These are phyloP conservation scores for Nepenthes mirabilis DNA, from an alignment of 148 eudicot species.

Conservation along the genomic window DNA sequence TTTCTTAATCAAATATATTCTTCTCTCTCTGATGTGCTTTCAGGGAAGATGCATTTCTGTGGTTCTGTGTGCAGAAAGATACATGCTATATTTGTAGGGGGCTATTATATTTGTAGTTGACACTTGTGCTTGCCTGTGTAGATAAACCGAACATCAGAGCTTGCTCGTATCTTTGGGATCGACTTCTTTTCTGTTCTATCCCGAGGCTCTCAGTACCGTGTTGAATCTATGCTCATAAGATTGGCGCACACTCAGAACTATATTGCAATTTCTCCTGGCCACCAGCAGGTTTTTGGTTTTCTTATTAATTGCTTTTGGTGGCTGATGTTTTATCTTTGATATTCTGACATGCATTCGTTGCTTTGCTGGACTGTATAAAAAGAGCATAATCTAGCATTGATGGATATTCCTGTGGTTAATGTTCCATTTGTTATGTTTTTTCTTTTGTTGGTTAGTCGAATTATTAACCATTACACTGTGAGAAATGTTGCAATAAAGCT, in stretches of 20 bases:
- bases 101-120: conserved; percentile 1
- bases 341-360: too few species aligned
- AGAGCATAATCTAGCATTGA: too few species aligned
- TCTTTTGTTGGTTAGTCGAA: too few species aligned
- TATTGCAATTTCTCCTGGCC: conserved; percentile 83
- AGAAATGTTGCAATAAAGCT: too few species aligned
- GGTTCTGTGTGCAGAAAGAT: not conserved
- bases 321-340: not conserved
- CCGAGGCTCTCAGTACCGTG: conserved; percentile 98
- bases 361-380: too few species aligned
- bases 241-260: conserved; percentile 86
- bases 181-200: conserved; percentile 95
- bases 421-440: too few species aligned
- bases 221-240: conserved; percentile 90
- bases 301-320: not conserved
- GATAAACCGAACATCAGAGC: conserved; percentile 94
- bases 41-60: too few species aligned
- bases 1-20: too few species aligned
- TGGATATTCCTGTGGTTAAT: too few species aligned
- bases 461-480: too few species aligned
- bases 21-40: too few species aligned
- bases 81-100: not conserved
- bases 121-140: conserved; percentile 18
- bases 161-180: conserved; percentile 92
- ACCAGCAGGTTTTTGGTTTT: conserved; percentile 42